These are phyloP conservation scores for Eryngium alpinum DNA, from an alignment of 140 eudicot genomes.

Conservation along the genomic window DNA sequence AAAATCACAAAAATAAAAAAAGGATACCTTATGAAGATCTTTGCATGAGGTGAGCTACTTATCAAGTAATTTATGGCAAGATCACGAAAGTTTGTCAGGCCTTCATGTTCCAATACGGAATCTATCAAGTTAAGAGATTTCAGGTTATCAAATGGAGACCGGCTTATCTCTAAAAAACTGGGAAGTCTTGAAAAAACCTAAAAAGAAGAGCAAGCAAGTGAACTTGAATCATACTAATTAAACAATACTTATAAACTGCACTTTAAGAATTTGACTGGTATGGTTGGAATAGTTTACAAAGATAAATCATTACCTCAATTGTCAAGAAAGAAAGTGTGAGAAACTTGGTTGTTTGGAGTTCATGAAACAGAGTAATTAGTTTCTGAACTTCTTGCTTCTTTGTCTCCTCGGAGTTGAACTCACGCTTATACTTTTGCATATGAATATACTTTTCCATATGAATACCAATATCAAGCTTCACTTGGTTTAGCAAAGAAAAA, in stretches of 20 bases:
- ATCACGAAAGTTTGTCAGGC: not conserved
- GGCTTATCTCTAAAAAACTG: not conserved
- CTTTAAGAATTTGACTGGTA: not conserved
- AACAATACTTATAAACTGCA: not conserved
- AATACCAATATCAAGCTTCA: not conserved
- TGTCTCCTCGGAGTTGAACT: not conserved
- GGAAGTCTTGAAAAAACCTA: not conserved
- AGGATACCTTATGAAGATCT: not conserved
- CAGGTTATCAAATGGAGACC: constrained; percentile 4
- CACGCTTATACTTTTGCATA: not conserved
- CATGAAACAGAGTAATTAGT: not conserved
- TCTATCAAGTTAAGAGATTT: not conserved
- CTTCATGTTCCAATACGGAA: too few relatives aligned
- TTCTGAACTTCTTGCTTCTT: not conserved
- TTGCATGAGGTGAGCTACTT: not conserved
- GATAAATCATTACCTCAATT: not conserved
- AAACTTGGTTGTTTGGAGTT: not conserved
- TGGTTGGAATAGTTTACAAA: too few relatives aligned
- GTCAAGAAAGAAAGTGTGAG: not conserved
- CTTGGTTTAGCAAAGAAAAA: not conserved
- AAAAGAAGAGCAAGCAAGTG: not conserved
- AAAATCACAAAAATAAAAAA: too few relatives aligned
- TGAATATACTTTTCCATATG: not conserved
- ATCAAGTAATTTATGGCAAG: not conserved
- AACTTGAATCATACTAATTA: too few relatives aligned